Base-by-base conservation (phyloP, 2,329 filamentous ascomycete genomes). In the Phaeoacremonium minimum region DNA sequence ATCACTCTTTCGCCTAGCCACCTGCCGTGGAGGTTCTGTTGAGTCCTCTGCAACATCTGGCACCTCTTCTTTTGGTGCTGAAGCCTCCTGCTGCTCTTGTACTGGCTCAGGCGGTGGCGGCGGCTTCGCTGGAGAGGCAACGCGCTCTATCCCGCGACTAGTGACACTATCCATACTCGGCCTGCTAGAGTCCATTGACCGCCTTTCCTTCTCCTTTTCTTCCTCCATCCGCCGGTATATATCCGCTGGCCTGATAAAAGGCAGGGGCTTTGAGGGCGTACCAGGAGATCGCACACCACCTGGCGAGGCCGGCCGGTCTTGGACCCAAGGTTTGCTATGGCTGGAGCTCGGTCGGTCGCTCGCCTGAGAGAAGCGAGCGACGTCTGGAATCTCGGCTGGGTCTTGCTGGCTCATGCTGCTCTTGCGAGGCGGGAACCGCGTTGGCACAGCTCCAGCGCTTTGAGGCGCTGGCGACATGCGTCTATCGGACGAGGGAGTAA, bases 141-240 rank as follows among this genome's bases (percentile, higher is more conserved):
- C 43, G 20, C 46, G 35, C 28, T 58, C 50, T 31, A 52, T 51
- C 14, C 44, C 43, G 16, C 51, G 47, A 18, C 51, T 53, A 7
- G 57, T 48, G n/a, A 64, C 49, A 15, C 71, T 69, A 45, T 82
- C 78, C 40, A 77, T 52, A 44, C 71, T 80, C 5, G 76, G 73
- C 35, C 75, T 66, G 15, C 69, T 61, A 8, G 74, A 75, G 3
- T 83, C 80, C 38, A 75, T 58, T 2, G 76, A 77, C 38, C 69
- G 67, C 26, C 71, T 63, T 46, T 76, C 71, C 46, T 64, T 72
- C 43, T 75, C 68, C 36, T 69, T 71, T 45, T 86, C 83, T 46
- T 87, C 82, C 35, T 77, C 77, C 56, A 83, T 70, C 6, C 83
- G 77, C 51, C 76, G 83, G 56, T 91, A 90, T 29, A 90, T 83